Evolutionary conservation across 2,329 filamentous ascomycete species (phyloP).

Genomic region (Byssochlamys sp.): DNA sequence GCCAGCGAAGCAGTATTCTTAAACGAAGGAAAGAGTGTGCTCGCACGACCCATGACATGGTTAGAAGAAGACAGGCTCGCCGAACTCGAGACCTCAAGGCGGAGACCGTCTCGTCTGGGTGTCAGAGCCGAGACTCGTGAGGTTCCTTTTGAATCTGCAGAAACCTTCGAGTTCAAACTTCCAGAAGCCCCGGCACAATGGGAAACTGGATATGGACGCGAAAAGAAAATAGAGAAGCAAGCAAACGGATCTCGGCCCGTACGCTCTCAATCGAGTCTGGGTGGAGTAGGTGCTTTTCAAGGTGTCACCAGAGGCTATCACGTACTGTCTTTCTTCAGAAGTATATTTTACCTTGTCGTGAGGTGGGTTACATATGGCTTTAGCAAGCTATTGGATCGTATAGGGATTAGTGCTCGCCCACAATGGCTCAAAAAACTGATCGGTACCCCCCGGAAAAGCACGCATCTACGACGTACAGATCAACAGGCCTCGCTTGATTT

Average conservation of each 20-base stretch:
- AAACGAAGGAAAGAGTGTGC: constrained; percentile 73
- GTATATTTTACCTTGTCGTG: constrained; percentile 58
- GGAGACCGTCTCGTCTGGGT: constrained; percentile 13
- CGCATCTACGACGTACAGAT: constrained; percentile 7
- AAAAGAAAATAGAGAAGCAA: constrained; percentile 36
- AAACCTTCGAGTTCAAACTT: constrained; percentile 25
- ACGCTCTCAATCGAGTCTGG: constrained; percentile 29
- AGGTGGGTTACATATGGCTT: constrained; percentile 49
- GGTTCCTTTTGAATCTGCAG: constrained; percentile 21
- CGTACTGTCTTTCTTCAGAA: constrained; percentile 64
- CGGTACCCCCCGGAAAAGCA: constrained; percentile 16
- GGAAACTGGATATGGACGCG: constrained; percentile 38
- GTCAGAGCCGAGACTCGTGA: constrained; percentile 9
- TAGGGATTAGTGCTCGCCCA: constrained; percentile 56
- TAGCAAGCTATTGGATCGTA: constrained; percentile 44
- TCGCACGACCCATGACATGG: constrained; percentile 72
- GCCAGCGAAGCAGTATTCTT: constrained; percentile 93
- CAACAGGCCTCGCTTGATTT: constrained; percentile 37
- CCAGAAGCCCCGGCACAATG: constrained; percentile 25
- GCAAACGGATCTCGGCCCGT: constrained; percentile 25
- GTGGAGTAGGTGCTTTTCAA: constrained; percentile 70
- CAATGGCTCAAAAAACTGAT: constrained; percentile 47
- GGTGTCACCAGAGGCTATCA: constrained; percentile 66
- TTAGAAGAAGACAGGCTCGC: constrained; percentile 75
- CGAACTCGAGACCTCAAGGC: constrained; percentile 55